Evolutionary conservation across 768 basidiomycete species (phyloP).

Genomic region (Jaapia argillacea): DNA sequence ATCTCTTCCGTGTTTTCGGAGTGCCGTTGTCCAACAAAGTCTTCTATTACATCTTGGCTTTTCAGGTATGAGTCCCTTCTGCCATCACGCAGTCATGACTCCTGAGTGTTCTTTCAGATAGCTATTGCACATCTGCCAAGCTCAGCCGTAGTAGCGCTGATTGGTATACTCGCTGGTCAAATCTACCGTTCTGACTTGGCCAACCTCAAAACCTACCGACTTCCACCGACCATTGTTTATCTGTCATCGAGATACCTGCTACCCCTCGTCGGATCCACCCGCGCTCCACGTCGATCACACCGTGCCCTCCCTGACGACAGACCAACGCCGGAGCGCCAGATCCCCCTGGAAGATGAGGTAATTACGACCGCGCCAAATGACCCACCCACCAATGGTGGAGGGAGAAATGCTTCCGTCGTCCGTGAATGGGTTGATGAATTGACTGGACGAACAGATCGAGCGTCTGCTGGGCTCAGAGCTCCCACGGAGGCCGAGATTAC

Average conservation of each 20-base stretch:
- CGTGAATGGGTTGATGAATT: constrained; percentile 76
- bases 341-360: constrained; percentile 38
- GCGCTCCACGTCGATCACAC: constrained; percentile 55
- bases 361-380: constrained; percentile 46
- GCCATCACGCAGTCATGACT: constrained; percentile 1
- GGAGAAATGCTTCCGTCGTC: constrained; percentile 35
- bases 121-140: constrained; percentile 55
- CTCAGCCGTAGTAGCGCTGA: constrained; percentile 46
- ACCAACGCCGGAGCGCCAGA: constrained; percentile 10
- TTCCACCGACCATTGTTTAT: constrained; percentile 47
- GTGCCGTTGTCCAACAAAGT: constrained; percentile 69
- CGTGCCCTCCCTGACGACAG: constrained; percentile 61
- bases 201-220: constrained; percentile 69
- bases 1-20: constrained; percentile 70
- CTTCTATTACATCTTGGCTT: constrained; percentile 58
- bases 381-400: constrained; percentile 2
- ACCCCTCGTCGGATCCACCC: constrained; percentile 59
- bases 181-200: constrained; percentile 80
- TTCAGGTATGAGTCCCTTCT: constrained; percentile 50
- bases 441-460: constrained; percentile 51
- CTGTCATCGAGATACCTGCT: constrained; percentile 48
- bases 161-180: constrained; percentile 65
- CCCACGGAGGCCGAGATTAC: constrained; percentile 70
- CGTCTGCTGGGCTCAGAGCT: constrained; percentile 49
- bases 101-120: constrained; percentile 4